Evolutionary conservation across 805 yeast species (phyloP), one percentile per base, ranked within the genome.

Genomic region (Metschnikowia koreensis): DNA sequence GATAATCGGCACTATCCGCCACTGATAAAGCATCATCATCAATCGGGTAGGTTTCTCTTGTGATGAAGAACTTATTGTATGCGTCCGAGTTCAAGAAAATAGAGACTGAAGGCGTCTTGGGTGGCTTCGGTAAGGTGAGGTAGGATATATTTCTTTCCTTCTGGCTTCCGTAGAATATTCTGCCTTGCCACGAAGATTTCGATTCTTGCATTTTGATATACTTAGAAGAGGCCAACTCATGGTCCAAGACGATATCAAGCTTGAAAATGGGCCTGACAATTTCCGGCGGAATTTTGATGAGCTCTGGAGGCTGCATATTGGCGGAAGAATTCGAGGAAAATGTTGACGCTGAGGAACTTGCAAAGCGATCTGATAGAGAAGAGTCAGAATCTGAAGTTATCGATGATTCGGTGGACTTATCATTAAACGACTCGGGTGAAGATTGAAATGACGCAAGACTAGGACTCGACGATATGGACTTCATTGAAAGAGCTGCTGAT

Each of bases 241-340:
- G 76, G 50, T 77, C 77, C 49, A 74, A 61, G 4, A 72, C 67
- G 37, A 81, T 60, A 38, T 78, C 81, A 61, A 79, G 80, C 57
- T 64, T 77, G 61, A 68, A 76, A 26, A 69, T 57, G n/a, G 81
- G 82, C 38, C 79, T 60, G 29, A 69, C 62, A 9, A 79, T 65
- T 28, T 76, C 79, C 2, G 83, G 81, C 0, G 79, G 73, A 7
- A 71, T 59, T 42, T 63, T 66, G 41, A 68, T 64, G 37, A 82
- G 60, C 53, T 79, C 82, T 3, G 81, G 81, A 7, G 82, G 81
- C 41, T 56, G 56, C 43, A 47, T 31, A 33, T 38, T 40, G 7
- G 41, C 26, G 11, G 52, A 45, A 3, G 56, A 46, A 6, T 41
- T 42, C 13, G 52, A 33, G 10, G 55, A 55, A 27, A n/a, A 36